Conservation (phyloP, 768 basidiomycete species). For the Auricularia cornea region DNA sequence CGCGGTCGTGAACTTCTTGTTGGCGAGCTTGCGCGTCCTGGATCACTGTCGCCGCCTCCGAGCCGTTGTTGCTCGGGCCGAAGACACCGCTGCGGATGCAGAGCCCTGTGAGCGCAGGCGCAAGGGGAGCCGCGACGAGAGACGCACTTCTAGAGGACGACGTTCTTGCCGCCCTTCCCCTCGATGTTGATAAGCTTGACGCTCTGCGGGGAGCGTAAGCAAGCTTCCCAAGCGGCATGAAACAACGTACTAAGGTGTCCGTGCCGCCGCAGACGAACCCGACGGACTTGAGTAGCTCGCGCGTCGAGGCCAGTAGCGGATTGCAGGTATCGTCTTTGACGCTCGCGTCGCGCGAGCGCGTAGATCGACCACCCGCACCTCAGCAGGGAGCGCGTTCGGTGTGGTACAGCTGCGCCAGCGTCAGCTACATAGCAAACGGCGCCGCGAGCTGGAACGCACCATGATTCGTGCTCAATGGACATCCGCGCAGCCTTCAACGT, state of each 20-base stretch:
- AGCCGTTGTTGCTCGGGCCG: no score
- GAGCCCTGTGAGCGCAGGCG: no score
- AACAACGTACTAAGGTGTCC: slow-evolving; percentile 16
- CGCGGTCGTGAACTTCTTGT: no score
- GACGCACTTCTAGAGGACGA: slow-evolving; percentile 5
- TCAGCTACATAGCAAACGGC: no score
- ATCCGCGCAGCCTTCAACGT: no score
- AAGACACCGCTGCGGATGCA: slow-evolving; percentile 1
- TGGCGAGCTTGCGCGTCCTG: no score
- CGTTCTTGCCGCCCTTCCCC: slow-evolving; percentile 10
- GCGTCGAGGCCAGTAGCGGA: slow-evolving; percentile 17
- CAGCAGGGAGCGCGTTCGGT: slow-evolving; percentile 13
- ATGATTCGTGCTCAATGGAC: slow-evolving; percentile 12
- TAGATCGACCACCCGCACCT: slow-evolving; percentile 22
- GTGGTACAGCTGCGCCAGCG: neutral
- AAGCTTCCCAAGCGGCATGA: no score
- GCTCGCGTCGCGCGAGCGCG: slow-evolving; percentile 21
- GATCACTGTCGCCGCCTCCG: no score
- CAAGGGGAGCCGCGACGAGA: no score
- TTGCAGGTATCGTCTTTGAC: slow-evolving; percentile 22
- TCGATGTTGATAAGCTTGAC: slow-evolving; percentile 16
- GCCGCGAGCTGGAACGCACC: neutral
- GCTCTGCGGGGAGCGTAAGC: neutral
- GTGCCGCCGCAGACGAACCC: slow-evolving; percentile 25
- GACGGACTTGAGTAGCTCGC: slow-evolving; percentile 23